Evolutionary conservation across 805 yeast species (phyloP).

Genomic region (Starmerella bombi): DNA sequence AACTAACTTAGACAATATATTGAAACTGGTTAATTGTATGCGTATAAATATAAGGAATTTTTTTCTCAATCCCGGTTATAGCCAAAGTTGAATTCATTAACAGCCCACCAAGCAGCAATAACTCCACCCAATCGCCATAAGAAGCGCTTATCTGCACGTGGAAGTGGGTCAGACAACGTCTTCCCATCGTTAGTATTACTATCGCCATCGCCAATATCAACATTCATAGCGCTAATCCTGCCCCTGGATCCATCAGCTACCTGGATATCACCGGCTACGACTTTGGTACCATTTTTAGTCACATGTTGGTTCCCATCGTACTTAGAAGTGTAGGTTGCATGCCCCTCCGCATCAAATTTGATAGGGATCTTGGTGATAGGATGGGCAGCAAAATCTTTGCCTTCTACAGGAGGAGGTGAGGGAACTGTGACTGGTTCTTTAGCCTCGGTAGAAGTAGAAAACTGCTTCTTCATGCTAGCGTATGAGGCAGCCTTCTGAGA

Average conservation of each 20-base stretch:
- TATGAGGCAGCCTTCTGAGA: not conserved
- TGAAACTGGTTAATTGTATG: too few species aligned
- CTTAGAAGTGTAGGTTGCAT: constrained; percentile 8
- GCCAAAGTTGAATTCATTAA: too few species aligned
- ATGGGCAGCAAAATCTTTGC: constrained; percentile 25
- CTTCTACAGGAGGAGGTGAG: constrained; percentile 16
- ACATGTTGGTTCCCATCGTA: constrained; percentile 2
- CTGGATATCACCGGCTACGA: constrained; percentile 11
- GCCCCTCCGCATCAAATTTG: constrained; percentile 21
- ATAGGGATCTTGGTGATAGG: constrained; percentile 24
- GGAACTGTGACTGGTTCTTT: constrained; percentile 10
- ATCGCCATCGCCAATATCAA: constrained; percentile 18
- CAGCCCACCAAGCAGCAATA: constrained; percentile 29
- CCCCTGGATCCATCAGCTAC: constrained; percentile 16
- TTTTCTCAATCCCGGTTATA: too few species aligned
- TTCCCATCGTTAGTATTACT: constrained; percentile 11
- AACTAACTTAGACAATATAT: too few species aligned
- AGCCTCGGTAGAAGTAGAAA: constrained; percentile 12
- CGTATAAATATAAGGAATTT: too few species aligned
- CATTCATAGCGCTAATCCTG: constrained; percentile 23
- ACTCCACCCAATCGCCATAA: constrained; percentile 25
- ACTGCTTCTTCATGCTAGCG: not conserved
- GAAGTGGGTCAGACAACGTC: constrained; percentile 14
- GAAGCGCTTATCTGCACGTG: constrained; percentile 26
- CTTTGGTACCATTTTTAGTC: not conserved